Evolutionary conservation across 306 rosid genomes (phyloP).

Genomic region (Quercus dentata): DNA sequence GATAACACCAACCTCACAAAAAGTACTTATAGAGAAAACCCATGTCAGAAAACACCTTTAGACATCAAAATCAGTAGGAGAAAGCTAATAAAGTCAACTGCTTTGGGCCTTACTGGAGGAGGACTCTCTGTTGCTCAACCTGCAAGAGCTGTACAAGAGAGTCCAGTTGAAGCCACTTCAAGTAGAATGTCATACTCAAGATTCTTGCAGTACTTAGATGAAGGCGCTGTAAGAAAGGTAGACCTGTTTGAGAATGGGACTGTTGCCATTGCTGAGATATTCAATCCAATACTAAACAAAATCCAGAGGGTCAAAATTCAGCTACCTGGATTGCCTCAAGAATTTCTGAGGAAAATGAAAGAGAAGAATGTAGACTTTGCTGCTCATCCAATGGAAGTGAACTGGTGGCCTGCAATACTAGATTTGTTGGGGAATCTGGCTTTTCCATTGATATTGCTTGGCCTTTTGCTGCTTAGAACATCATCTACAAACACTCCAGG

Average conservation of each 20-base stretch:
- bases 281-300: conserved; percentile 49
- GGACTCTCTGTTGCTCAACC: conserved; percentile 35
- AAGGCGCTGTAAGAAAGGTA: conserved; percentile 60
- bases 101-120: conserved; percentile 28
- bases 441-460: conserved; percentile 63
- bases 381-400: conserved; percentile 52
- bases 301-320: conserved; percentile 70
- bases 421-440: conserved; percentile 63
- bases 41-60: conserved; percentile 24
- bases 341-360: conserved; percentile 53
- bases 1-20: conserved; percentile 24
- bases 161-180: conserved; percentile 51
- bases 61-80: conserved; percentile 39
- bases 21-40: conserved; percentile 28
- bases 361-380: conserved; percentile 65
- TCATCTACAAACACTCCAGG: conserved; percentile 45
- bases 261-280: conserved; percentile 69
- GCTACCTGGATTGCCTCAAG: conserved; percentile 62
- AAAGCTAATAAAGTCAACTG: conserved; percentile 32
- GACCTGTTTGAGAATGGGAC: conserved; percentile 72
- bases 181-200: conserved; percentile 65
- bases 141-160: conserved; percentile 58
- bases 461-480: conserved; percentile 41
- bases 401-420: conserved; percentile 38
- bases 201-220: conserved; percentile 64